A percentile compares a stretch with the other conserved stretches of the same genome.
Evolutionary conservation across 768 basidiomycete species (phyloP).

Genomic region (Cubamyces lactineus): DNA sequence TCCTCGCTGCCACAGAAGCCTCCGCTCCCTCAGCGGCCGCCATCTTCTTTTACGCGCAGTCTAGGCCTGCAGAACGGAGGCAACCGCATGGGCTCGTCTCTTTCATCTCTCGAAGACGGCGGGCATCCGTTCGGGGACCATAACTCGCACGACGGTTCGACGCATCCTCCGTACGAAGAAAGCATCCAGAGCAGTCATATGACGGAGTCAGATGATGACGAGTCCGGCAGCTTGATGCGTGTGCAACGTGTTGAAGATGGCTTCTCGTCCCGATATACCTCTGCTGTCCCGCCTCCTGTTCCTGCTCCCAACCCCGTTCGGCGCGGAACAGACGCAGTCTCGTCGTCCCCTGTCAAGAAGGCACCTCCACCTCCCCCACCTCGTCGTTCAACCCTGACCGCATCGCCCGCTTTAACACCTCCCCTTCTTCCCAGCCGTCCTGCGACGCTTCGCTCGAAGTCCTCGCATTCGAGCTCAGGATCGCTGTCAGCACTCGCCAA

Average conservation of each 20-base stretch:
- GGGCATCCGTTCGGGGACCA: conserved; percentile 52
- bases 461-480: conserved; percentile 33
- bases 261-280: conserved; percentile 13
- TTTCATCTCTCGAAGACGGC: conserved; percentile 34
- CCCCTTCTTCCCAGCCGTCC: conserved; percentile 29
- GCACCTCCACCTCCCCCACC: conserved; percentile 37
- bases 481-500: conserved; percentile 43
- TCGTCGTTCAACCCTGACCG: conserved; percentile 30
- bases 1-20: conserved; percentile 31
- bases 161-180: conserved; percentile 46
- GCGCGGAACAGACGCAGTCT: conserved; percentile 16
- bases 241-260: conserved; percentile 25
- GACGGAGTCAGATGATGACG: conserved; percentile 47
- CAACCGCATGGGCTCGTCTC: conserved; percentile 12
- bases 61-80: conserved; percentile 8
- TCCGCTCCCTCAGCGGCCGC: conserved; percentile 28
- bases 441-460: conserved; percentile 21
- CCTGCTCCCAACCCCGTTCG: conserved; percentile 4
- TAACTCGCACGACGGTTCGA: conserved; percentile 43
- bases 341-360: conserved; percentile 27
- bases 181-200: conserved; percentile 24
- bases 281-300: conserved; percentile 10
- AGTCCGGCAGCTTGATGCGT: conserved; percentile 32
- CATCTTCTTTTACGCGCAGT: conserved; percentile 23
- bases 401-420: conserved; percentile 8